Percentiles rank a stretch among this genome's conserved stretches.
These are phyloP conservation scores for Alternaria solani DNA, from an alignment of 2,329 filamentous ascomycete species.

Conservation along the genomic window DNA sequence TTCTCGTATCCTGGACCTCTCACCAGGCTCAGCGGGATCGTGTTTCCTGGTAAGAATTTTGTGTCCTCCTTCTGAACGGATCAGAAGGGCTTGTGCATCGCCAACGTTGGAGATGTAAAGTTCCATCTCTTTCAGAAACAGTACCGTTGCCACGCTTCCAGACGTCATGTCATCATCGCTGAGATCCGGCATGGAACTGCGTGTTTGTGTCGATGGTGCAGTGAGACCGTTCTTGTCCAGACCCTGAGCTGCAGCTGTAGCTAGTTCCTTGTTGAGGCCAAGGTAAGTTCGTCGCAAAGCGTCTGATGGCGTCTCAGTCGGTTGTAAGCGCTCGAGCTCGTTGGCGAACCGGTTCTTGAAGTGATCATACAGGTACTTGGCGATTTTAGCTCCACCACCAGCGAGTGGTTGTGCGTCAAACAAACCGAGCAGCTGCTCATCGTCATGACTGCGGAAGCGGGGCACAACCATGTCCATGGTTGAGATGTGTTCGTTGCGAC, in stretches of 20 bases:
- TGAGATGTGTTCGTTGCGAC: constrained; percentile 91
- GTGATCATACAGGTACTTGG: constrained; percentile 95
- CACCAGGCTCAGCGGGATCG: constrained; percentile 84
- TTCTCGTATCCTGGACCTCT: constrained; percentile 88
- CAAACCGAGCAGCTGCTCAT: constrained; percentile 89
- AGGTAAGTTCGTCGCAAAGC: constrained; percentile 88
- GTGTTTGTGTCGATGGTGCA: constrained; percentile 59
- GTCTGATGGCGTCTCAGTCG: constrained; percentile 78
- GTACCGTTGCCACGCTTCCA: constrained; percentile 88
- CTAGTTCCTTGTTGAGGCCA: constrained; percentile 90
- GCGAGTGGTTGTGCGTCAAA: constrained; percentile 94
- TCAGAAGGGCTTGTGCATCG: constrained; percentile 93
- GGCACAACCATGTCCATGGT: constrained; percentile 96
- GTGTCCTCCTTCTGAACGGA: constrained; percentile 85
- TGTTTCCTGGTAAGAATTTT: constrained; percentile 89
- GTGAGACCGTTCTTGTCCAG: constrained; percentile 68
- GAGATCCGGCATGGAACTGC: constrained; percentile 78
- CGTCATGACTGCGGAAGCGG: constrained; percentile 86
- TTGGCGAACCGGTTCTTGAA: constrained; percentile 85
- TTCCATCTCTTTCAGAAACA: constrained; percentile 89
- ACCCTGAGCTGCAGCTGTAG: constrained; percentile 81
- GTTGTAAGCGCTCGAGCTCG: constrained; percentile 78
- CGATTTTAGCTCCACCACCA: constrained; percentile 90
- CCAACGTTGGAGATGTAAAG: constrained; percentile 95
- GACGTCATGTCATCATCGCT: constrained; percentile 89